These are phyloP conservation scores for Coriolopsis trogii DNA, from an alignment of 1,284 basidiomycete genomes.

Conservation along the genomic window DNA sequence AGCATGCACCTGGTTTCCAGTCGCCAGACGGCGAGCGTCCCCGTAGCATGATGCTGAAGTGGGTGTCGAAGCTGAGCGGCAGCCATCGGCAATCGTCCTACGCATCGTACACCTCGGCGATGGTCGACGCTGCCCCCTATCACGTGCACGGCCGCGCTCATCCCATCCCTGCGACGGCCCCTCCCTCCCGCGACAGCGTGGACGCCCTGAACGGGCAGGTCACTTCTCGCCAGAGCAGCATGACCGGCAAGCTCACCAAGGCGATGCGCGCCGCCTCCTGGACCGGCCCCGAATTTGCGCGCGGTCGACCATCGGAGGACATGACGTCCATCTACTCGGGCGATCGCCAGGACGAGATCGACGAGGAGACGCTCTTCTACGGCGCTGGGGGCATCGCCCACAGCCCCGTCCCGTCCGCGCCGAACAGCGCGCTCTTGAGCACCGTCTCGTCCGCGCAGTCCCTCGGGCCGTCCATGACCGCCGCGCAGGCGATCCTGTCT, in stretches of 20 bases:
- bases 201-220: conserved; percentile 36
- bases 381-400: conserved; percentile 56
- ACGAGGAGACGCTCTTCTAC: conserved; percentile 51
- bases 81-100: conserved; percentile 19
- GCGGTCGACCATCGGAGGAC: conserved; percentile 45
- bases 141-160: conserved; percentile 14
- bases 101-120: conserved; percentile 19
- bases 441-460: conserved; percentile 33
- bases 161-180: conserved; percentile 15
- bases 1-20: conserved; percentile 17
- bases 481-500: conserved; percentile 29
- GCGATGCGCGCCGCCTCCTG: conserved; percentile 67
- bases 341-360: conserved; percentile 42
- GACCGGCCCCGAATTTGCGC: conserved; percentile 46
- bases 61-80: conserved; percentile 21
- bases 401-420: conserved; percentile 43
- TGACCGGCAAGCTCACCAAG: conserved; percentile 37
- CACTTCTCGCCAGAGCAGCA: conserved; percentile 31
- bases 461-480: conserved; percentile 26
- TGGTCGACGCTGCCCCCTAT: conserved; percentile 21
- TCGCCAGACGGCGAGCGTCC: conserved; percentile 30
- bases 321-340: conserved; percentile 55
- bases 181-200: conserved; percentile 34
- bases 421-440: conserved; percentile 37
- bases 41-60: conserved; percentile 27